These are phyloP conservation scores for Porodaedalea pini DNA, from an alignment of 1,284 basidiomycete genomes.

Conservation along the genomic window DNA sequence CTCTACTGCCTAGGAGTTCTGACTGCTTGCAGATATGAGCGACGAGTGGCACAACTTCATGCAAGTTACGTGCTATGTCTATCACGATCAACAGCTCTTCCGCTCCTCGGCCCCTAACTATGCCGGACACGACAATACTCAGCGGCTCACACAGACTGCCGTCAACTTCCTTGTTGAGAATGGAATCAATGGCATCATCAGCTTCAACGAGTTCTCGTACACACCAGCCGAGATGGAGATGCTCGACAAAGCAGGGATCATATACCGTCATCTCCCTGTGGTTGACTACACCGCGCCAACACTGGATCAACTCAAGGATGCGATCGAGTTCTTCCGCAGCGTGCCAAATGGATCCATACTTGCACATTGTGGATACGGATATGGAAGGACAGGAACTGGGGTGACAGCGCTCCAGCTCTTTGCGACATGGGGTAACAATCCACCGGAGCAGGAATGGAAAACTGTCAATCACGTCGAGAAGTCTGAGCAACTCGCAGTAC, in stretches of 20 bases:
- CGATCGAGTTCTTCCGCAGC: slow-evolving; percentile 12
- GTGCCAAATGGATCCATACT: slow-evolving; percentile 14
- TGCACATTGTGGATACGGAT: slow-evolving; percentile 24
- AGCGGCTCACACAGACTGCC: slow-evolving; percentile 16
- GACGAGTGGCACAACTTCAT: not conserved
- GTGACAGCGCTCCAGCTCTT: slow-evolving; percentile 23
- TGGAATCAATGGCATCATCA: slow-evolving; percentile 23
- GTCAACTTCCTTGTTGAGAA: slow-evolving; percentile 12
- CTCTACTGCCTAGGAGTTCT: not conserved
- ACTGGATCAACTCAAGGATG: slow-evolving; percentile 16
- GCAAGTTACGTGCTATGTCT: not conserved
- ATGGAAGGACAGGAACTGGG: slow-evolving; percentile 25
- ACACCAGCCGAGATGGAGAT: slow-evolving; percentile 3
- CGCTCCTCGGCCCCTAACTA: slow-evolving; percentile 22
- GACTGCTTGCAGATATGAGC: not conserved
- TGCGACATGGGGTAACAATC: slow-evolving; percentile 20
- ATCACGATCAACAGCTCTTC: slow-evolving; percentile 11
- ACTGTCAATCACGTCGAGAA: not conserved
- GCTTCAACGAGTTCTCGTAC: slow-evolving; percentile 24
- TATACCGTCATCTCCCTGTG: slow-evolving; percentile 22
- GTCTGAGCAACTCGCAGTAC: not conserved
- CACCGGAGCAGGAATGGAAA: not conserved
- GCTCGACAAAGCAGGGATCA: slow-evolving; percentile 17
- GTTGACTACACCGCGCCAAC: slow-evolving; percentile 20
- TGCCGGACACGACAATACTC: slow-evolving; percentile 7